phyloP scores from a whole-genome alignment of 495 filamentous ascomycete genomes.

The Penicillium salamii region DNA sequence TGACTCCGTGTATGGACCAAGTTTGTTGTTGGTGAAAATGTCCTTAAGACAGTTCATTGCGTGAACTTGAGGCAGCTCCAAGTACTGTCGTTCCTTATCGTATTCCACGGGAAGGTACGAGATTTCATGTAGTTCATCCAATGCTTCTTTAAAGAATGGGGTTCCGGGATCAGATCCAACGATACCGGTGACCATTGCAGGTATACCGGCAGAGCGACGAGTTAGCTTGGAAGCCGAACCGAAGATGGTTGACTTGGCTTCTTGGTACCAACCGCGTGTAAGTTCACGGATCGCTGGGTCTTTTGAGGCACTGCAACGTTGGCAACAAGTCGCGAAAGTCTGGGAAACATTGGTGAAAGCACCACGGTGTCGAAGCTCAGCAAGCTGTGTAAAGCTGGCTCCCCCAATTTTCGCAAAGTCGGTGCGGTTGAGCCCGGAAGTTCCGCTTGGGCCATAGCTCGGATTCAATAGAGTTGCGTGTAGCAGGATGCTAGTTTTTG shows the following conservation, averaged over 20 bases:
- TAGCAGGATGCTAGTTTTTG: slow-evolving; percentile 46
- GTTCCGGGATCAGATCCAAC: slow-evolving; percentile 45
- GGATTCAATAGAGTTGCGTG: slow-evolving; percentile 37
- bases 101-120: slow-evolving; percentile 53
- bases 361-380: slow-evolving; percentile 81
- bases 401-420: slow-evolving; percentile 57
- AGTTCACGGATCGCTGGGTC: slow-evolving; percentile 41
- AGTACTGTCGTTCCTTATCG: slow-evolving; percentile 38
- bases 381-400: slow-evolving; percentile 75
- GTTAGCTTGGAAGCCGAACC: slow-evolving; percentile 75
- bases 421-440: slow-evolving; percentile 27
- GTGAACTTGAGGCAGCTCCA: slow-evolving; percentile 85
- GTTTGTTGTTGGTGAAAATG: slow-evolving; percentile 73
- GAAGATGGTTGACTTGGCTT: slow-evolving; percentile 60
- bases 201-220: slow-evolving; percentile 86
- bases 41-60: slow-evolving; percentile 89
- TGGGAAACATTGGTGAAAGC: slow-evolving; percentile 91
- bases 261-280: slow-evolving; percentile 61
- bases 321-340: slow-evolving; percentile 78
- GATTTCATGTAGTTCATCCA: slow-evolving; percentile 54
- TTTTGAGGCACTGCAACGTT: slow-evolving; percentile 51
- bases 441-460: slow-evolving; percentile 35
- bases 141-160: slow-evolving; percentile 45
- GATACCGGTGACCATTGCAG: slow-evolving; percentile 76
- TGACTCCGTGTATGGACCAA: slow-evolving; percentile 60